Evolutionary conservation across 345 rosid genomes (phyloP).

Genomic region (Bruguiera gymnorhiza): DNA sequence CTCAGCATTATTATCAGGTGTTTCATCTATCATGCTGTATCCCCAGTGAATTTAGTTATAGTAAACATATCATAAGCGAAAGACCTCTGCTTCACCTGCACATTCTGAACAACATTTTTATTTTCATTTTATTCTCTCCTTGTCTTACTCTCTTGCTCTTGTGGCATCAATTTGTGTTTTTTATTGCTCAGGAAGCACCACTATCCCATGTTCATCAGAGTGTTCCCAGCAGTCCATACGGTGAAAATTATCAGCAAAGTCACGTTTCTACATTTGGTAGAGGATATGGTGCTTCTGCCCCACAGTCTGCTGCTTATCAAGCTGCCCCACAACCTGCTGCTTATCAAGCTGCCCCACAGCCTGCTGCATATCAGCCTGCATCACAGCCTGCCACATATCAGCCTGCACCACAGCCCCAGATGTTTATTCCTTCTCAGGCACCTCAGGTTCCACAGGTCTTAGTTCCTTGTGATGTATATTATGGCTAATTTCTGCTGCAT

Average conservation of each 20-base stretch:
- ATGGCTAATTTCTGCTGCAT: not conserved
- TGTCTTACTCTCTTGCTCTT: constrained; percentile 8
- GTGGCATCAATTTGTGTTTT: constrained; percentile 3
- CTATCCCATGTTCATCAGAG: constrained; percentile 45
- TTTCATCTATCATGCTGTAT: not conserved
- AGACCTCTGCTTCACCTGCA: not conserved
- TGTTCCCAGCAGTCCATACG: constrained; percentile 49
- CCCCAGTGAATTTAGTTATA: not conserved
- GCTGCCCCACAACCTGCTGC: not conserved
- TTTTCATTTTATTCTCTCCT: constrained; percentile 5
- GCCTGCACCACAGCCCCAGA: constrained; percentile 12
- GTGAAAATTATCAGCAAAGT: constrained; percentile 57
- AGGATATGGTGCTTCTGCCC: constrained; percentile 47
- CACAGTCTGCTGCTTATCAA: constrained; percentile 24
- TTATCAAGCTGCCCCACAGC: not conserved
- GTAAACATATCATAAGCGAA: too few relatives aligned
- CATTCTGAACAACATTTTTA: not conserved
- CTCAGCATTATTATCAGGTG: constrained; percentile 51
- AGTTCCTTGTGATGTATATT: not conserved
- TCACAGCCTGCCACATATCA: constrained; percentile 10
- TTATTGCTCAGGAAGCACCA: constrained; percentile 33
- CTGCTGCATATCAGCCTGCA: constrained; percentile 17
- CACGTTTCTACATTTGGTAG: constrained; percentile 40
- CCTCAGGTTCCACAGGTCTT: constrained; percentile 53
- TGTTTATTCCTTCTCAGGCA: constrained; percentile 8